Evolutionary conservation across 495 filamentous ascomycete species (phyloP), one percentile per base, ranked within the genome.

Genomic region (Podospora fimiseda): DNA sequence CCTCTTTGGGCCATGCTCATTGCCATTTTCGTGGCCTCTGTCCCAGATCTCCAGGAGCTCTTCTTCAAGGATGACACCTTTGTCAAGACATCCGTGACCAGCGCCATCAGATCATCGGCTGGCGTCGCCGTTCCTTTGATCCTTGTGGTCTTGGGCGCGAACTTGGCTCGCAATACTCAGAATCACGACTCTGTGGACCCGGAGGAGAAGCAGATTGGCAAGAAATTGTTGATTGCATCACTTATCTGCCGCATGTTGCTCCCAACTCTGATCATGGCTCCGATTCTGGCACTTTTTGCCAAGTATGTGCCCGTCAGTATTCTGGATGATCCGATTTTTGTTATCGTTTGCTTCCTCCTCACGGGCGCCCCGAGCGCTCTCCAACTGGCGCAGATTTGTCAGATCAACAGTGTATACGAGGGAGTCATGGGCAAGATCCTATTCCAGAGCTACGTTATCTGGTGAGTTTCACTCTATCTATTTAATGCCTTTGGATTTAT

Each of bases 371-470:
- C 93, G 13, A 95, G 89, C 55, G 93, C 93, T 24, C 76, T 98
- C 57, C 93, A 98, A 66, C 73, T 98, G 59, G 90, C 94, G 6
- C 93, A 98, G 72, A 98, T 98, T 53, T 98, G 93, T 72, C 94
- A 97, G 75, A 89, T 97, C 69, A 98, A 98, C 67, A 87, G 85
- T 52, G 94, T 97, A 11, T 98, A 88, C 66, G 89, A 96, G 70
- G 80, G 83, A 21, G 88, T 90, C 30, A 97, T 98, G 90, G 86
- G 88, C 21, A 90, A 83, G 64, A 74, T 98, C 42, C 71, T 97
- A 16, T 95, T 97, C 78, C 91, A 96, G 77, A 96, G 92, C 72
- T 98, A 98, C 60, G 93, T 98, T 48, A 83, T 95, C 54, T 95
- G 89, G 87, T 90, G 78, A 70, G 83, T 77, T 37, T 43, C 11